A percentile compares a stretch with the other conserved stretches of the same genome.
Evolutionary conservation across 169 alveolate genomes (phyloP).

Genomic region (Cryptosporidium meleagridis): DNA sequence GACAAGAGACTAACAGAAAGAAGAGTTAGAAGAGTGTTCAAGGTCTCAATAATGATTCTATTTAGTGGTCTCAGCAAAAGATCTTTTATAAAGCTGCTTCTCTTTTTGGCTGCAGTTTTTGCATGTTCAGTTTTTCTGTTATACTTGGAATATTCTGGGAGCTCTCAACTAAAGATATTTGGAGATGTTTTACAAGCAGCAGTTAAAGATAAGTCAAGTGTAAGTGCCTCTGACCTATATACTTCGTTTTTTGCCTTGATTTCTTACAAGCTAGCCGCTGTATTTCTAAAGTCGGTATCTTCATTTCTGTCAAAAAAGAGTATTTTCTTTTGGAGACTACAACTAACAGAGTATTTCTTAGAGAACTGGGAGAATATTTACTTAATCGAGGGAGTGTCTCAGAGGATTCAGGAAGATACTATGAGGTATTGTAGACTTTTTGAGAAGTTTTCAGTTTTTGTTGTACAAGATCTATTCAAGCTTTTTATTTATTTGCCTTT

Average conservation of each 20-base stretch:
- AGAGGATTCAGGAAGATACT: slow-evolving; percentile 61
- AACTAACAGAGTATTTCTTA: slow-evolving; percentile 20
- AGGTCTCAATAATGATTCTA: background rate
- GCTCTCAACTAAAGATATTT: background rate
- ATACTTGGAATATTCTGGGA: slow-evolving; percentile 26
- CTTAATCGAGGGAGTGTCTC: slow-evolving; percentile 56
- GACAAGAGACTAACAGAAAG: background rate
- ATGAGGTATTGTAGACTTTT: slow-evolving; percentile 52
- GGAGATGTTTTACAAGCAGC: slow-evolving; percentile 59
- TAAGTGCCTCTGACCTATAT: background rate
- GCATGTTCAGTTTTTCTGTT: background rate
- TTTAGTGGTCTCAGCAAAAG: background rate
- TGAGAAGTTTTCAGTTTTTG: slow-evolving; percentile 15
- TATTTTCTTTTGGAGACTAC: slow-evolving; percentile 45
- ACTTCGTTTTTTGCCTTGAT: background rate
- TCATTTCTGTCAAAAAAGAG: slow-evolving; percentile 21
- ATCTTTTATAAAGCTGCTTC: background rate
- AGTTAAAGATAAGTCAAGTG: background rate
- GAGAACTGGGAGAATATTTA: slow-evolving; percentile 27
- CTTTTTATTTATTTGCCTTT: slow-evolving; percentile 35
- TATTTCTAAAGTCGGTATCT: slow-evolving; percentile 9
- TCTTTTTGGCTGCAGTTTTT: background rate
- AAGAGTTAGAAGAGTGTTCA: too few relatives aligned
- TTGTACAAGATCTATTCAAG: slow-evolving; percentile 32
- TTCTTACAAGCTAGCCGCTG: background rate